These are phyloP conservation scores for Aspergillus aculeatus DNA, from an alignment of 2,329 filamentous ascomycete species.

Conservation along the genomic window DNA sequence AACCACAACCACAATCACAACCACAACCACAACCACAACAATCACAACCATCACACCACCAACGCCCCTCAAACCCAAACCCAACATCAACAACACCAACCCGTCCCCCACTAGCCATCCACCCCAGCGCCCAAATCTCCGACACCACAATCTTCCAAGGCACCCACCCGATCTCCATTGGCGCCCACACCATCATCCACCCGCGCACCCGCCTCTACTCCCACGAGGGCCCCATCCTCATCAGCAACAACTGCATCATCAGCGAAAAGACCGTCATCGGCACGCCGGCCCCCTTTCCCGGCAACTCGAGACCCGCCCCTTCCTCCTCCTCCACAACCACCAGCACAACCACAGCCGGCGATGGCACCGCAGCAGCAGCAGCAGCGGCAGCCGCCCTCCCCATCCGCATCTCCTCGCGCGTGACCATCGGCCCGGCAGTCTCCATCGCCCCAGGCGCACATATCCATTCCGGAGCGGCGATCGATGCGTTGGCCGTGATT, in stretches of 20 bases:
- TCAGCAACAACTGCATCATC: constrained; percentile 79
- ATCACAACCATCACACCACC: constrained; percentile 23
- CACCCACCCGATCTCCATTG: constrained; percentile 73
- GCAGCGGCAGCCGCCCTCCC: background rate
- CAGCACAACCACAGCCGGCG: background rate
- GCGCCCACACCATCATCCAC: constrained; percentile 77
- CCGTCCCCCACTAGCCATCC: constrained; percentile 37
- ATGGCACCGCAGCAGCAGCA: background rate
- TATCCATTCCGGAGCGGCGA: constrained; percentile 36
- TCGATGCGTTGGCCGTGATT: constrained; percentile 49
- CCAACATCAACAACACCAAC: constrained; percentile 25
- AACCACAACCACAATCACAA: constrained; percentile 24
- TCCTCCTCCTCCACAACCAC: background rate
- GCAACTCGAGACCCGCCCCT: background rate
- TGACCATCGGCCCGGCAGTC: constrained; percentile 39
- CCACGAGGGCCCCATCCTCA: constrained; percentile 71
- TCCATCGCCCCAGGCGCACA: constrained; percentile 40
- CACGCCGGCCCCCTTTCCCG: background rate
- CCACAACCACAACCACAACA: constrained; percentile 17
- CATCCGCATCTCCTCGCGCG: constrained; percentile 38
- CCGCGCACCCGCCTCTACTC: constrained; percentile 79
- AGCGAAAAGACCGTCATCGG: constrained; percentile 60
- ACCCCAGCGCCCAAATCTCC: constrained; percentile 40
- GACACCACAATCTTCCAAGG: constrained; percentile 53
- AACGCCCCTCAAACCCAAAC: constrained; percentile 18